Conservation (phyloP, 2,329 filamentous ascomycete species). For the Ramularia endophylla region DNA sequence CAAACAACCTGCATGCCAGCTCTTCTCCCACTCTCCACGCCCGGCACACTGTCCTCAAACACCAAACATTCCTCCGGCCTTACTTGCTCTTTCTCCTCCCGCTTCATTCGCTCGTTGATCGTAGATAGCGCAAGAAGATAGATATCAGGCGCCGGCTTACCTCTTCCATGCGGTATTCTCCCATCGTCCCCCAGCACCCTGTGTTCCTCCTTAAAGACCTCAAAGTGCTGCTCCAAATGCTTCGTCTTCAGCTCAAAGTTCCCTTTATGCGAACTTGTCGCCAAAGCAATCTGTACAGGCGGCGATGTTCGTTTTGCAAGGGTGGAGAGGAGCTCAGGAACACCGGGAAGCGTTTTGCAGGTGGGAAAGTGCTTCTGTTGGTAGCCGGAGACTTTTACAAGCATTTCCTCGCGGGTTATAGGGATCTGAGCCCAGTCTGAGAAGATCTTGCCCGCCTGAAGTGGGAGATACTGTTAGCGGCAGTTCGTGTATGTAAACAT, state of each 20-base stretch:
- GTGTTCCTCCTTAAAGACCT: constrained; percentile 59
- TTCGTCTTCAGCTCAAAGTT: constrained; percentile 75
- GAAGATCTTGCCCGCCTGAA: constrained; percentile 56
- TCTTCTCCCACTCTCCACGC: constrained; percentile 81
- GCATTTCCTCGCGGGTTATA: constrained; percentile 64
- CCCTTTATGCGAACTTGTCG: constrained; percentile 65
- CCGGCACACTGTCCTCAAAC: constrained; percentile 92
- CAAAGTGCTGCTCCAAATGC: constrained; percentile 47
- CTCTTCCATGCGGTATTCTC: constrained; percentile 70
- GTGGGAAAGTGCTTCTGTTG: constrained; percentile 68
- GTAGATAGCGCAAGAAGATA: constrained; percentile 79
- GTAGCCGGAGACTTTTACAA: constrained; percentile 52
- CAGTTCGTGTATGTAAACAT: too few relatives aligned
- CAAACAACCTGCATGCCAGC: constrained; percentile 94
- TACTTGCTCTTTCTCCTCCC: constrained; percentile 56
- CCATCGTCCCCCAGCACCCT: constrained; percentile 80
- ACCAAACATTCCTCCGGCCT: constrained; percentile 84
- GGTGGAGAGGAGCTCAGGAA: constrained; percentile 59
- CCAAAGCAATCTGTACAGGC: constrained; percentile 72
- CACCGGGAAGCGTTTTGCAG: constrained; percentile 73
- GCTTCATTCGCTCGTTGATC: constrained; percentile 67
- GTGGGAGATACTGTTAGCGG: neutral
- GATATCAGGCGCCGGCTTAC: constrained; percentile 93
- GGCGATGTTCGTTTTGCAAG: constrained; percentile 35
- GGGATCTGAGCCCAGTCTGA: constrained; percentile 82